These are phyloP conservation scores for Acer yangbiense DNA, from an alignment of 345 rosid species.

Conservation along the genomic window DNA sequence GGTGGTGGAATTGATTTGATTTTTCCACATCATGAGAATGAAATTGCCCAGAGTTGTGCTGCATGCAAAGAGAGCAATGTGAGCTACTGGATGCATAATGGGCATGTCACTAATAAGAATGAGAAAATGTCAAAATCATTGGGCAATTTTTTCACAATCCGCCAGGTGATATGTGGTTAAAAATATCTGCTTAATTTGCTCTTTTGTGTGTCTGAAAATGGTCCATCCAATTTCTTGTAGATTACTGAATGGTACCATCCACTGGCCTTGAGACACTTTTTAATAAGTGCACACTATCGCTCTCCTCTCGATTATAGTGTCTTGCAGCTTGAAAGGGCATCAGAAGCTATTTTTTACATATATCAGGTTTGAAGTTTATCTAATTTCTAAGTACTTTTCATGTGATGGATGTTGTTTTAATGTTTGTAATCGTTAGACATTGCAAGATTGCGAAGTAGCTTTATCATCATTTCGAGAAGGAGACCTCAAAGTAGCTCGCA, in stretches of 20 bases:
- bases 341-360: slow-evolving; percentile 71
- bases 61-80: slow-evolving; percentile 61
- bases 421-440: slow-evolving; percentile 47
- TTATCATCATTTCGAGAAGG: slow-evolving; percentile 48
- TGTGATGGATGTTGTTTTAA: neutral
- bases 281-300: slow-evolving; percentile 82
- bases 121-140: slow-evolving; percentile 87
- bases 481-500: slow-evolving; percentile 32
- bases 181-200: slow-evolving; percentile 6
- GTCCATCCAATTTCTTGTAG: slow-evolving; percentile 36
- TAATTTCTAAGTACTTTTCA: neutral
- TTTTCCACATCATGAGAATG: slow-evolving; percentile 90
- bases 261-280: slow-evolving; percentile 76
- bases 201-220: slow-evolving; percentile 8
- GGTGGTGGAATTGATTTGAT: slow-evolving; percentile 84
- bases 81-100: slow-evolving; percentile 91
- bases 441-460: slow-evolving; percentile 75
- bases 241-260: slow-evolving; percentile 74
- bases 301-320: slow-evolving; percentile 74
- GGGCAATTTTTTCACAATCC: slow-evolving; percentile 71
- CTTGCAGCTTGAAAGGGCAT: slow-evolving; percentile 70
- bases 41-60: slow-evolving; percentile 83
- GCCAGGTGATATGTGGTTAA: slow-evolving; percentile 68
- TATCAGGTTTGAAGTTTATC: slow-evolving; percentile 63
- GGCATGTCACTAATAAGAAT: slow-evolving; percentile 78